Conservation (phyloP, 495 filamentous ascomycete genomes). For the Neurospora hispaniola region DNA sequence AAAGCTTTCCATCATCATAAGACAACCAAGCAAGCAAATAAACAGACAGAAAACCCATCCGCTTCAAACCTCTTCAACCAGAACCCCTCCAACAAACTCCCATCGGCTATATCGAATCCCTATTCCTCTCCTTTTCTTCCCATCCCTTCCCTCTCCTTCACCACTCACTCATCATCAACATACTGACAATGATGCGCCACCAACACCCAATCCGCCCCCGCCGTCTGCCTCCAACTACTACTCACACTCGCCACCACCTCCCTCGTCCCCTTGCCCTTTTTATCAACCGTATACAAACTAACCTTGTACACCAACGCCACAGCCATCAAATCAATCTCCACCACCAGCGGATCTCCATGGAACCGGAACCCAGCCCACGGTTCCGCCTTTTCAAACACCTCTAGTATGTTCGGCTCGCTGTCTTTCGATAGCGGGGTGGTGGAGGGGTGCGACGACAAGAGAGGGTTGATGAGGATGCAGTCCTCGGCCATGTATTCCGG, state of each 20-base stretch:
- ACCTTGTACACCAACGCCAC: slow-evolving; percentile 22
- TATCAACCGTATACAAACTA: slow-evolving; percentile 13
- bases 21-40: too few relatives aligned
- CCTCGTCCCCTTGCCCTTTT: slow-evolving; percentile 9
- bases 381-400: slow-evolving; percentile 14
- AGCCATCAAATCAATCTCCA: slow-evolving; percentile 28
- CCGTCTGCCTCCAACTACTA: slow-evolving; percentile 25
- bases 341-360: slow-evolving; percentile 19
- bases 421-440: slow-evolving; percentile 14
- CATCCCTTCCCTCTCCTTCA: too few relatives aligned
- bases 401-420: slow-evolving; percentile 13
- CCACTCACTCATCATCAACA: slow-evolving; percentile 12
- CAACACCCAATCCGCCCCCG: slow-evolving; percentile 27
- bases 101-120: too few relatives aligned
- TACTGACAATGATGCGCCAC: slow-evolving; percentile 19
- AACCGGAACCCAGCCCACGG: slow-evolving; percentile 18
- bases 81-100: too few relatives aligned
- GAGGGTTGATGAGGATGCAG: slow-evolving; percentile 29
- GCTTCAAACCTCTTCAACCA: too few relatives aligned
- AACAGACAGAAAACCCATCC: too few relatives aligned
- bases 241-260: slow-evolving; percentile 19
- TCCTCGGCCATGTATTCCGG: slow-evolving; percentile 27
- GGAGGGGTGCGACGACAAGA: slow-evolving; percentile 10
- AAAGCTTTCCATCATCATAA: too few relatives aligned
- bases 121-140: too few relatives aligned